Evolutionary conservation across 2,329 filamentous ascomycete species (phyloP).

Genomic region (Fusarium albidum): DNA sequence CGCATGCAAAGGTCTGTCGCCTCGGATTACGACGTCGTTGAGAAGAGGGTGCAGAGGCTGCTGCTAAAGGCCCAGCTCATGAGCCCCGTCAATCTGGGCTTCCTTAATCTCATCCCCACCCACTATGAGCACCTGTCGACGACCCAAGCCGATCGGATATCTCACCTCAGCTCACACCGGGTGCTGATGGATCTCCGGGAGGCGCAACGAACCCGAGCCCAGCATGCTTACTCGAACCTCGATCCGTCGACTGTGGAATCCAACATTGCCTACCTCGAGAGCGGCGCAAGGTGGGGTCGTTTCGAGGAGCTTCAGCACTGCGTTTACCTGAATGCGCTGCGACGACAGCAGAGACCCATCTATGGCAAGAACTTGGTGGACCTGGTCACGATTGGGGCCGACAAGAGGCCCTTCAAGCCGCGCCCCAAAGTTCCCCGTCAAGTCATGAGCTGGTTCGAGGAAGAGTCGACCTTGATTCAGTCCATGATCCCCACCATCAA

Average conservation of each 20-base stretch:
- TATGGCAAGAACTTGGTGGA: conserved; percentile 85
- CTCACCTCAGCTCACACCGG: conserved; percentile 74
- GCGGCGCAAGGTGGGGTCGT: conserved; percentile 71
- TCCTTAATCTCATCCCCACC: conserved; percentile 81
- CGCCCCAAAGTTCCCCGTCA: conserved; percentile 68
- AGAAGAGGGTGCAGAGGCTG: conserved; percentile 72
- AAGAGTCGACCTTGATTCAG: conserved; percentile 69
- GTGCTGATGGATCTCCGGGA: conserved; percentile 76
- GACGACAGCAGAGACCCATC: conserved; percentile 80
- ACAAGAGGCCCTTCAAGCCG: conserved; percentile 66
- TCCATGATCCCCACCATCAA: conserved; percentile 78
- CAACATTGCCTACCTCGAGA: conserved; percentile 77
- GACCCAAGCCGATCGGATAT: conserved; percentile 61
- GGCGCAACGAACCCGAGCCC: conserved; percentile 70
- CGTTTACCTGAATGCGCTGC: conserved; percentile 81
- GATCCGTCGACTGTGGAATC: conserved; percentile 74
- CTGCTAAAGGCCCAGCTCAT: conserved; percentile 70
- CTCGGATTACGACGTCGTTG: conserved; percentile 76
- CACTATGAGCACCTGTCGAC: conserved; percentile 72
- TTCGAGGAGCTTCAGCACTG: conserved; percentile 83
- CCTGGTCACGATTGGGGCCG: conserved; percentile 71
- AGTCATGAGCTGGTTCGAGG: conserved; percentile 78
- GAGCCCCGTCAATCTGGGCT: conserved; percentile 73
- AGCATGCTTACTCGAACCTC: conserved; percentile 61
- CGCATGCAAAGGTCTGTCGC: conserved; percentile 84